A percentile compares a stretch with the other conserved stretches of the same genome.
These are phyloP conservation scores for Graphiopsis chlorocephala DNA, from an alignment of 2,329 filamentous ascomycete species.

Conservation along the genomic window DNA sequence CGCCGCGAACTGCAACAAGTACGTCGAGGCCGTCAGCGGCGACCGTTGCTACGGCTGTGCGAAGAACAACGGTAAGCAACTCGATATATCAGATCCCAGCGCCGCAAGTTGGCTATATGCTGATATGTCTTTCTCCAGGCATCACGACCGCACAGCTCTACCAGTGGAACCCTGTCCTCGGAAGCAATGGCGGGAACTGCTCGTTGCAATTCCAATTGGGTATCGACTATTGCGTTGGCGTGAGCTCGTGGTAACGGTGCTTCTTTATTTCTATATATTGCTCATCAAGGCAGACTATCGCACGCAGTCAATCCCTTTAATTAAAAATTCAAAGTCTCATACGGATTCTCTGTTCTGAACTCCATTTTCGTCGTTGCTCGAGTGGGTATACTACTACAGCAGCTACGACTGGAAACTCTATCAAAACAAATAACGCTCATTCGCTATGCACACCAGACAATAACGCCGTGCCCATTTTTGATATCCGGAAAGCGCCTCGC, in stretches of 20 bases:
- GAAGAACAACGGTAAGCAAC: neutral
- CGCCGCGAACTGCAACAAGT: neutral
- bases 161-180: neutral
- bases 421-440: neutral
- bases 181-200: neutral
- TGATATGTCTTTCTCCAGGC: neutral
- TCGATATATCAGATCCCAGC: no score
- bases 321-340: neutral
- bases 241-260: neutral
- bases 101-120: neutral
- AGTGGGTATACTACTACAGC: no score
- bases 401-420: no score
- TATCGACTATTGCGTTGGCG: neutral
- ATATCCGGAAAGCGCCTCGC: neutral
- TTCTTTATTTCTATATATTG: no score
- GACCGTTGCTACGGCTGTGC: neutral
- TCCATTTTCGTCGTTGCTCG: neutral
- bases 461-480: neutral
- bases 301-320: neutral
- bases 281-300: neutral
- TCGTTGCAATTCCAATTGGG: neutral
- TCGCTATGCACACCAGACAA: neutral
- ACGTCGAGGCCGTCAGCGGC: neutral
- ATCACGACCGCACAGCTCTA: neutral
- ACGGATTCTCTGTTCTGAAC: no score